phyloP scores from a whole-genome alignment of 2,329 filamentous ascomycete genomes.

The Colletotrichum magnum region DNA sequence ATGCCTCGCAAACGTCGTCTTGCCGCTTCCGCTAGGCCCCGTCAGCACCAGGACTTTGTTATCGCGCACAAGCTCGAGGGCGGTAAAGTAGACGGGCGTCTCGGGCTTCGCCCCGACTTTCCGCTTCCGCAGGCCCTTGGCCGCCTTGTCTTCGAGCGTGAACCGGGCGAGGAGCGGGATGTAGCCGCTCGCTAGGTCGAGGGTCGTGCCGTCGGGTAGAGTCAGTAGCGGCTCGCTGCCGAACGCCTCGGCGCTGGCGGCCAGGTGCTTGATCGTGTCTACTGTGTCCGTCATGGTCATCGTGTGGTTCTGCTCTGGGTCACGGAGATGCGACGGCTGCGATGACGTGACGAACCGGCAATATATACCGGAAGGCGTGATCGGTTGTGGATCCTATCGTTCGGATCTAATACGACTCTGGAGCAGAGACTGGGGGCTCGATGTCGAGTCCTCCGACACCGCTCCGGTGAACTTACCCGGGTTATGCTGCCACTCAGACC shows the following conservation, averaged over 20 bases:
- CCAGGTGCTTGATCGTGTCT: neutral
- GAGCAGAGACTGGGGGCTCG: neutral
- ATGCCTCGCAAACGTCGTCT: conserved; percentile 25
- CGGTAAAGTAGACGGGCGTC: conserved; percentile 9
- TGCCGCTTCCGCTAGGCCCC: conserved; percentile 14
- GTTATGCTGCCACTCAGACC: neutral
- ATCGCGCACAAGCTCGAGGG: conserved; percentile 15
- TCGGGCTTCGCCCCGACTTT: neutral
- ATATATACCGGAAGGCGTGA: conserved; percentile 8
- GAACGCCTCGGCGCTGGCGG: neutral
- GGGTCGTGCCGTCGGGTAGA: neutral
- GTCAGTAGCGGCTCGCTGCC: conserved; percentile 8
- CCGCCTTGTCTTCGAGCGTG: conserved; percentile 26
- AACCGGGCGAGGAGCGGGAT: conserved; percentile 6
- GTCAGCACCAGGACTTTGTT: conserved; percentile 1
- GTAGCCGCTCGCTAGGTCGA: conserved; percentile 16
- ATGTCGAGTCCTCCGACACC: neutral
- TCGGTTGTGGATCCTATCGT: neutral
- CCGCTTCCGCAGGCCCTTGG: conserved; percentile 21
- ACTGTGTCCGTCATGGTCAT: neutral
- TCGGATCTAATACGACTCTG: neutral
- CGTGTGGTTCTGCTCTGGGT: neutral
- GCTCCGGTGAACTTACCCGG: neutral
- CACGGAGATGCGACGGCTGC: too few species aligned
- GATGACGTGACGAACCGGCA: neutral